Percentiles rank a stretch among this genome's conserved stretches.
phyloP scores from a whole-genome alignment of 495 filamentous ascomycete genomes.

The Aeminium ludgeri region DNA sequence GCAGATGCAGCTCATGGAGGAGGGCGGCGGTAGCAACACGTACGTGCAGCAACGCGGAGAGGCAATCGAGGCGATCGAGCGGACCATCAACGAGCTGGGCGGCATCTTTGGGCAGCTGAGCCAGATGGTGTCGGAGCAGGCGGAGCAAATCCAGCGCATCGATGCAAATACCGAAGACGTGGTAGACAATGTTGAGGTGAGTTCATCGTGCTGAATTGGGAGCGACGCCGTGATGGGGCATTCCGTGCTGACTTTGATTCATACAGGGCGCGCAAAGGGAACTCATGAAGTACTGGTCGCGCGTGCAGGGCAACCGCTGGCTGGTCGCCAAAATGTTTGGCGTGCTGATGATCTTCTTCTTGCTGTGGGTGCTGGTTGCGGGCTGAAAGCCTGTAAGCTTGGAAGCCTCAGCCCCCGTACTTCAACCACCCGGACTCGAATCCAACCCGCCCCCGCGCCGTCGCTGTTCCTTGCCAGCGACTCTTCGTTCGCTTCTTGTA shows the following conservation, averaged over 20 bases:
- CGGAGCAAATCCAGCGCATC: constrained; percentile 62
- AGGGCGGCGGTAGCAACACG: constrained; percentile 70
- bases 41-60: constrained; percentile 90
- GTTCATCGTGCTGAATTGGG: too few relatives aligned
- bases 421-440: too few relatives aligned
- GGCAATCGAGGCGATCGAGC: constrained; percentile 91
- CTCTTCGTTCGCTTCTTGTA: too few relatives aligned
- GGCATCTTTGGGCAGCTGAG: constrained; percentile 96
- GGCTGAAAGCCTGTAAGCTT: constrained; percentile 20
- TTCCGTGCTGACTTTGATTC: too few relatives aligned
- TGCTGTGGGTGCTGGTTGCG: constrained; percentile 43
- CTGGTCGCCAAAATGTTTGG: constrained; percentile 99
- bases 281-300: constrained; percentile 87
- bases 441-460: too few relatives aligned
- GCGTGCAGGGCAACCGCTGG: constrained; percentile 90
- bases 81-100: constrained; percentile 83
- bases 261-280: constrained; percentile 67
- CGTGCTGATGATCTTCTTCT: constrained; percentile 53
- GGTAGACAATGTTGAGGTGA: constrained; percentile 74
- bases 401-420: too few relatives aligned
- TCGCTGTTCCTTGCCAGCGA: too few relatives aligned
- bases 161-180: constrained; percentile 94
- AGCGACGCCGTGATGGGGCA: too few relatives aligned
- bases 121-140: constrained; percentile 92
- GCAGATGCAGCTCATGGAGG: constrained; percentile 75